These are phyloP conservation scores for Backusella morwellensis DNA, from an alignment of 192 early-diverging fungal species.

Conservation along the genomic window DNA sequence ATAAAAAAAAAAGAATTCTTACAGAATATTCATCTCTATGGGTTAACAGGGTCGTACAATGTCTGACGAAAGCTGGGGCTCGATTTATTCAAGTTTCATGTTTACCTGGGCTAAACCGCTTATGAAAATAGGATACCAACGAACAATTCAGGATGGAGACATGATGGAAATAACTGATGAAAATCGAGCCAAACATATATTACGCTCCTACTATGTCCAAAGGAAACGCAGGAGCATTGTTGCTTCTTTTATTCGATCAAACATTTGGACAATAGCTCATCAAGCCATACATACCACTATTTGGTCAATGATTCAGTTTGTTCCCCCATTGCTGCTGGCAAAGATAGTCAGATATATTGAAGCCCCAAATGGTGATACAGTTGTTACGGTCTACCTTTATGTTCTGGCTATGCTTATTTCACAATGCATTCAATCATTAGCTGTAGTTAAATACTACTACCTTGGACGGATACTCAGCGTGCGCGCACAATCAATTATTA, in stretches of 20 bases:
- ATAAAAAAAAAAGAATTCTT: not conserved
- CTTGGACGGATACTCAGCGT: not conserved
- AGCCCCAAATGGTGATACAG: not conserved
- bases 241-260: not conserved
- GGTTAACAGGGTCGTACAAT: not conserved
- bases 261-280: not conserved
- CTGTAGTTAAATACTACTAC: not conserved
- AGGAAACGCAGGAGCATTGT: not conserved
- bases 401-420: not conserved
- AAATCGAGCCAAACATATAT: not conserved
- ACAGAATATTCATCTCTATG: not conserved
- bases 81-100: not conserved
- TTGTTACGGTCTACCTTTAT: not conserved
- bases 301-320: not conserved
- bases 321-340: not conserved
- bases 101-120: not conserved
- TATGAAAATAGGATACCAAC: not conserved
- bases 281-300: not conserved
- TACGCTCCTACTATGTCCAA: not conserved
- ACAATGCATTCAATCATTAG: not conserved
- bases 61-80: not conserved
- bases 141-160: not conserved
- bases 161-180: not conserved
- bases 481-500: not conserved
- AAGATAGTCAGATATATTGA: not conserved